Evolutionary conservation across 2,329 filamentous ascomycete genomes (phyloP), one percentile per base, ranked within the genome.

Genomic region (Cordyceps tenuipes): DNA sequence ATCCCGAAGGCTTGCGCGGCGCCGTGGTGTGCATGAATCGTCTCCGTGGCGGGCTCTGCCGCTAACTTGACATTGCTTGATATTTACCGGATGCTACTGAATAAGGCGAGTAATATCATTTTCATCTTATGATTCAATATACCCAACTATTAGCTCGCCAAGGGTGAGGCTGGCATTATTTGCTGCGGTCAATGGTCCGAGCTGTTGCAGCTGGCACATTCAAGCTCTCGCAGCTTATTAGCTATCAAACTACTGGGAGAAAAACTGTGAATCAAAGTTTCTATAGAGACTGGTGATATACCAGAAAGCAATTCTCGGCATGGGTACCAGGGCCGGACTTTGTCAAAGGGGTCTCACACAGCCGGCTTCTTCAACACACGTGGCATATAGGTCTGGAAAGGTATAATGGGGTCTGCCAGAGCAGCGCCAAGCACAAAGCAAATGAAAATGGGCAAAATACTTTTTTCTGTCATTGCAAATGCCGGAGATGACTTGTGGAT

Each of bases 311-410:
- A 36, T 3, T 36, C 34, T 13, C 26, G 12, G 8, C 19, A 26
- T 29, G 55, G 53, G 31, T 48, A 58, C 36, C 39, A 51, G 34
- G 12, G 21, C 44, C 19, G 19, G 39, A 29, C 23, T 39, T 48
- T 41, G 13, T 26, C 29, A 21, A 57, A 9, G 17, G 9, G 31
- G 47, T 23, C 26, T 58, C 17, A 26, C 15, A 51, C 34, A 17
- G 21, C 47, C n/a, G 55, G 13, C 55, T 44, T 58, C 55, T 58
- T 58, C 55, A 58, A 47, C 55, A 48, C 55, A 58, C 55, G 55
- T 50, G 23, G 39, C 12, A 29, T 50, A 58, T 51, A 51, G 36
- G 15, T 34, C 26, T 17, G 39, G 55, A 36, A 39, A 49, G 19
- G 34, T 49, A 50, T 49, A 57, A 50, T 15, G 31, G 8, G 5